Conservation (phyloP, 2,329 filamentous ascomycete species). For the Triangularia setosa region DNA sequence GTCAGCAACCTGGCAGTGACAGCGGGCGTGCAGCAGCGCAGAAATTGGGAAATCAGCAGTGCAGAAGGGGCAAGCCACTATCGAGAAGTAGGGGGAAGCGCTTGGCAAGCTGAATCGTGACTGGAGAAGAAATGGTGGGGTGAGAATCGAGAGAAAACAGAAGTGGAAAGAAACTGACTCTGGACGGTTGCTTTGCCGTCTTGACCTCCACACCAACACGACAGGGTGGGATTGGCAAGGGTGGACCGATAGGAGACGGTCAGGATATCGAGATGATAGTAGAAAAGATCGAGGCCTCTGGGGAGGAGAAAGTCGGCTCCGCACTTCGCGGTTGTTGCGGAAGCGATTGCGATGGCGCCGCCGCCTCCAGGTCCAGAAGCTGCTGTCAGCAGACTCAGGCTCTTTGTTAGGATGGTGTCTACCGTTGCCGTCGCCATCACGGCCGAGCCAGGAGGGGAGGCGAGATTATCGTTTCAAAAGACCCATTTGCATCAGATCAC, state of each 20-base stretch:
- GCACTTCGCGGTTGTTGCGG: neutral
- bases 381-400: neutral
- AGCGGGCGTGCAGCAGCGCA: neutral
- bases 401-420: neutral
- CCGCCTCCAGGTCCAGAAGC: constrained; percentile 14
- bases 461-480: neutral
- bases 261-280: constrained; percentile 20
- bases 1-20: constrained; percentile 15
- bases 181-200: constrained; percentile 13
- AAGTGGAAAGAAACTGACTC: constrained; percentile 22
- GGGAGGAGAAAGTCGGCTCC: neutral
- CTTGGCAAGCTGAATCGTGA: neutral
- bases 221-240: constrained; percentile 22
- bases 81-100: neutral
- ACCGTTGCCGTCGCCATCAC: neutral
- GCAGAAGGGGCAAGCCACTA: constrained; percentile 4
- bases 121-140: neutral
- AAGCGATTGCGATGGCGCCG: constrained; percentile 3
- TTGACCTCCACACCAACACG: constrained; percentile 23
- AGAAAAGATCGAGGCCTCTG: neutral
- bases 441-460: neutral
- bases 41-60: neutral
- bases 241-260: constrained; percentile 25
- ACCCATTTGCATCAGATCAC: neutral
- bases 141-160: neutral